Percentiles rank a stretch among this genome's conserved stretches.
Evolutionary conservation across 2,329 filamentous ascomycete species (phyloP).

Genomic region (Blumeriella jaapii): DNA sequence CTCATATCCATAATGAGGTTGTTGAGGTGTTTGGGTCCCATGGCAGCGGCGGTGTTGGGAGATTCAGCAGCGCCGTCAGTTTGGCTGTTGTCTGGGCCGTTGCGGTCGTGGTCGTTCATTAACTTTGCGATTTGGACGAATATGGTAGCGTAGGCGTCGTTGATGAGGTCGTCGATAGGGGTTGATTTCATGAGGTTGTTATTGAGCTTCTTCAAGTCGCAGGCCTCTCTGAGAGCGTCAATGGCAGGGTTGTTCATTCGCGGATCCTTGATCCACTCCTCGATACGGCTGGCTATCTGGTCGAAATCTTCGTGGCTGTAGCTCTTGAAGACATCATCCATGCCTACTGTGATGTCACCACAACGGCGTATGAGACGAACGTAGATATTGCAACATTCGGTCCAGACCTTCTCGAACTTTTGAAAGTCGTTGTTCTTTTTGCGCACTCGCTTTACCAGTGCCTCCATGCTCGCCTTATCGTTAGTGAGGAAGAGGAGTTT

Average conservation of each 20-base stretch:
- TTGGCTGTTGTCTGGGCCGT: constrained; percentile 35
- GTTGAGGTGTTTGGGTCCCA: constrained; percentile 25
- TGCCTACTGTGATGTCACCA: constrained; percentile 44
- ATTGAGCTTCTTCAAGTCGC: constrained; percentile 71
- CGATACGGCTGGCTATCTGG: constrained; percentile 44
- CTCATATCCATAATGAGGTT: constrained; percentile 26
- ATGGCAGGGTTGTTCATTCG: constrained; percentile 37
- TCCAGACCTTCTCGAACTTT: constrained; percentile 21
- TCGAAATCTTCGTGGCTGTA: constrained; percentile 56
- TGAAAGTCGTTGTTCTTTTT: constrained; percentile 46
- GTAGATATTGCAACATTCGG: constrained; percentile 22
- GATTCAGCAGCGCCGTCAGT: constrained; percentile 34
- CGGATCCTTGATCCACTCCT: constrained; percentile 43
- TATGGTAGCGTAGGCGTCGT: constrained; percentile 73
- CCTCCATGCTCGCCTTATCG: constrained; percentile 51
- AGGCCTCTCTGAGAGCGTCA: constrained; percentile 52
- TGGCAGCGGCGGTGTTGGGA: constrained; percentile 15
- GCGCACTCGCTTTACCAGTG: constrained; percentile 50
- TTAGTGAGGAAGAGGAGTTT: constrained; percentile 47
- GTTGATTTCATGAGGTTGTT: constrained; percentile 69
- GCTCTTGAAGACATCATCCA: constrained; percentile 56
- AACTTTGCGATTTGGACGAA: constrained; percentile 55
- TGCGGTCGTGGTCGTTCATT: constrained; percentile 32
- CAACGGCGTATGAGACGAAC: constrained; percentile 42
- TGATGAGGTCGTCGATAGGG: constrained; percentile 85